phyloP scores from a whole-genome alignment of 2,329 filamentous ascomycete genomes.

The Apiospora pterosperma region DNA sequence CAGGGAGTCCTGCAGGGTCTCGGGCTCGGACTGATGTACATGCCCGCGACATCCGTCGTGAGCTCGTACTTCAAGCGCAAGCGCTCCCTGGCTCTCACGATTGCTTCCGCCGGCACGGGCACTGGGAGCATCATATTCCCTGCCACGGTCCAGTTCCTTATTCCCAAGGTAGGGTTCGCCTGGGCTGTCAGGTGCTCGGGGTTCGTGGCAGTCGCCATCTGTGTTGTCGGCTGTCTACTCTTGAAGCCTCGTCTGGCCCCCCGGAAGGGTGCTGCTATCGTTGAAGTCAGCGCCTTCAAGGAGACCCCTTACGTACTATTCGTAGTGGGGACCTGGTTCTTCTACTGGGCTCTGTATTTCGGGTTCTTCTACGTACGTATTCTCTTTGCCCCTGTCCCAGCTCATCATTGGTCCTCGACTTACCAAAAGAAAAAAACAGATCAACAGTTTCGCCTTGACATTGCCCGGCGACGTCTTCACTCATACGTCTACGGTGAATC shows the following conservation, averaged over 20 bases:
- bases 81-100: slow-evolving; percentile 54
- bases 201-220: slow-evolving; percentile 52
- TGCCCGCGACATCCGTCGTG: slow-evolving; percentile 48
- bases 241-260: slow-evolving; percentile 44
- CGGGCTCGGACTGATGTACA: slow-evolving; percentile 46
- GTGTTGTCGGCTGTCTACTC: slow-evolving; percentile 36
- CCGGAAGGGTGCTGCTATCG: slow-evolving; percentile 31
- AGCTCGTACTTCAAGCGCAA: slow-evolving; percentile 57
- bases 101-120: slow-evolving; percentile 58
- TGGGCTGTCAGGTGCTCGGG: slow-evolving; percentile 62
- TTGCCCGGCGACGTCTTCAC: slow-evolving; percentile 39
- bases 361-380: slow-evolving; percentile 45
- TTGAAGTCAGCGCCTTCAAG: slow-evolving; percentile 48
- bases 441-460: slow-evolving; percentile 25
- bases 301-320: slow-evolving; percentile 42
- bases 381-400: not conserved
- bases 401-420: slow-evolving; percentile 5
- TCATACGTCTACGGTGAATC: slow-evolving; percentile 46
- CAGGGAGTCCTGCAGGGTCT: slow-evolving; percentile 52
- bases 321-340: slow-evolving; percentile 33
- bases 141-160: slow-evolving; percentile 51
- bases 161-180: slow-evolving; percentile 59
- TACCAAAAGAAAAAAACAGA: slow-evolving; percentile 13
- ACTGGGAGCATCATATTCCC: slow-evolving; percentile 64
- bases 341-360: slow-evolving; percentile 52